Evolutionary conservation across 2,329 filamentous ascomycete genomes (phyloP), one percentile per base, ranked within the genome.

Genomic region (Venturia asperata): DNA sequence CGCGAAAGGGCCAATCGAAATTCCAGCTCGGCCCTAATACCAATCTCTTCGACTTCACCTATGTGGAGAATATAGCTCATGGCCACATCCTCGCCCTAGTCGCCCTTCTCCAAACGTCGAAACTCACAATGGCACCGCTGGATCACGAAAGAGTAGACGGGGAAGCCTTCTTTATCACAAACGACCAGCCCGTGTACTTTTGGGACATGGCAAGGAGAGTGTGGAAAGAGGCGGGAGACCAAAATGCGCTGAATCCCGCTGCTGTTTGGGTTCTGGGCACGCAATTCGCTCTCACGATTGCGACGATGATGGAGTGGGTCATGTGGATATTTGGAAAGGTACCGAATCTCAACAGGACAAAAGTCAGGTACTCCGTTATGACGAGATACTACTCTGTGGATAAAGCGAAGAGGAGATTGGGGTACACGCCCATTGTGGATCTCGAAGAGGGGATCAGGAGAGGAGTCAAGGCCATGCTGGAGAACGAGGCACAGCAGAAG

Each of bases 81-180:
- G 90, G 88, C 1, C 92, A 97, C 77, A 81, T 95, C 58, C 87
- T 97, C 62, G 92, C 92, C 45, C 86, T 88, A 5, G 82, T 83
- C 68, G 88, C 87, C 65, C 85, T 96, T 49, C 82, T 94, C 60
- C 79, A 81, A 65, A 87, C 85, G 1, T 74, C 76, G 61, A 76
- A 79, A 64, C 86, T 84, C 30, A 80, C 81, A 0, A 41, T 43
- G 19, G 24, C 64, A 17, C 65, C 65, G 13, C 42, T 66, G 47
- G 65, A 66, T 49, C 30, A 43, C 30, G 65, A 66, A 41, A 41
- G 52, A 17, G 30, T 66, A 21, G 65, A 66, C 39, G 94, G 93
- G 66, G 88, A 97, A 75, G 87, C 87, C 63, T 94, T 97, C 79
- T 87, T 96, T 78, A 85, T 97, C 72, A 94, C 91, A 65, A 97